Evolutionary conservation across 306 rosid genomes (phyloP).

Genomic region (Dicorynia guianensis): DNA sequence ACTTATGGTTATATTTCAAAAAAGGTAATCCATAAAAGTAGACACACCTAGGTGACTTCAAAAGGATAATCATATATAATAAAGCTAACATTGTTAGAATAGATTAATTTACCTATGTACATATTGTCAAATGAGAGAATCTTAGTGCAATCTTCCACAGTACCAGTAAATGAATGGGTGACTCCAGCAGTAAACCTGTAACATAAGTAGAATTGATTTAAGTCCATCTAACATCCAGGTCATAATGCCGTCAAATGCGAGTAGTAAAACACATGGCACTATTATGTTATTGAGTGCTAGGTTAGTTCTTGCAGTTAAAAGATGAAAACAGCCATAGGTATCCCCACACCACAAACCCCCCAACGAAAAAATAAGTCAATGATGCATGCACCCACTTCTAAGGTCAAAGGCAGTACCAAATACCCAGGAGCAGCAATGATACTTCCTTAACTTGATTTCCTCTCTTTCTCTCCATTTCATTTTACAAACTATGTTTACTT

Average conservation of each 20-base stretch:
- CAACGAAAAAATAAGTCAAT: too few species aligned
- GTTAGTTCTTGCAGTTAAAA: too few species aligned
- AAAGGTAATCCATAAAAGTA: constrained; percentile 3
- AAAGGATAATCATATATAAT: constrained; percentile 22
- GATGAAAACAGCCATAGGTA: too few species aligned
- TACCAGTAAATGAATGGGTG: constrained; percentile 90
- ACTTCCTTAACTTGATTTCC: too few species aligned
- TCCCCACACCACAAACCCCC: too few species aligned
- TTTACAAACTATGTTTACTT: too few species aligned
- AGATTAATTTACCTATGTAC: constrained; percentile 69
- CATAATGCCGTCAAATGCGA: constrained; percentile 22
- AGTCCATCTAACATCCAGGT: constrained; percentile 27
- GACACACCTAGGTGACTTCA: constrained; percentile 28
- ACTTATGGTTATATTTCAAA: too few species aligned
- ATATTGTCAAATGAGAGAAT: constrained; percentile 81
- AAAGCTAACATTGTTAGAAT: constrained; percentile 29
- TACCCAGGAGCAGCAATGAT: too few species aligned
- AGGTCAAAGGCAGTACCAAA: too few species aligned
- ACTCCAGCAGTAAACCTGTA: constrained; percentile 84
- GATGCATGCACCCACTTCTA: too few species aligned
- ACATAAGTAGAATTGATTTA: constrained; percentile 32
- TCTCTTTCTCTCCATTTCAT: too few species aligned
- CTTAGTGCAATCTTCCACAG: constrained; percentile 74
- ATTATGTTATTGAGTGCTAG: too few species aligned
- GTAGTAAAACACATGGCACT: constrained; percentile 1